Conservation (phyloP, 2,329 filamentous ascomycete species). For the Fusarium citri region DNA sequence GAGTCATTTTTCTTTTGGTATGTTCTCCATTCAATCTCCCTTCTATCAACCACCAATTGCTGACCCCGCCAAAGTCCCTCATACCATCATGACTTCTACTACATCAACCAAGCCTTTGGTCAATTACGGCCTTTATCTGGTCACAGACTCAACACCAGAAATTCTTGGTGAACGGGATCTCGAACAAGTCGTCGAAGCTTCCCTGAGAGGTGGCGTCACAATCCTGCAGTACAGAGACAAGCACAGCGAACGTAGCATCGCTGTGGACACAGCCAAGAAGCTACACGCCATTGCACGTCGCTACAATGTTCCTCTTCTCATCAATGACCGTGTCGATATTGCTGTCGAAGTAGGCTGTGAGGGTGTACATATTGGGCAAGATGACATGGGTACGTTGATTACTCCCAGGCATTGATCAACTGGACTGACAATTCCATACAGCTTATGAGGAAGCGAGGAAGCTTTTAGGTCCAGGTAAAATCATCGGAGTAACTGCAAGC, state of each 20-base stretch:
- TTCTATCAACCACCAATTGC: background rate
- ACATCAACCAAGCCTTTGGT: constrained; percentile 51
- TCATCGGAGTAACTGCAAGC: constrained; percentile 90
- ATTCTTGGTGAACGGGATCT: constrained; percentile 81
- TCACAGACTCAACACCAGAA: constrained; percentile 90
- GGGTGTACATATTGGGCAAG: constrained; percentile 94
- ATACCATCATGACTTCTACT: background rate
- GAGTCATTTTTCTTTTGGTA: background rate
- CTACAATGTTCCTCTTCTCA: constrained; percentile 81
- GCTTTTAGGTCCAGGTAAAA: constrained; percentile 79
- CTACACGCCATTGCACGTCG: constrained; percentile 78
- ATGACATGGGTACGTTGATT: constrained; percentile 78
- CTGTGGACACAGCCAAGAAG: constrained; percentile 76
- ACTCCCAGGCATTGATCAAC: background rate
- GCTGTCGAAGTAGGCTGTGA: constrained; percentile 87
- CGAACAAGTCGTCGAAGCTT: constrained; percentile 77
- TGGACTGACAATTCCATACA: constrained; percentile 26
- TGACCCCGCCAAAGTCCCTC: constrained; percentile 22
- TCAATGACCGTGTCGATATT: constrained; percentile 94
- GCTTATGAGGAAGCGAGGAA: constrained; percentile 67
- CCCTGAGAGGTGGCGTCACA: constrained; percentile 83
- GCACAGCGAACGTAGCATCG: constrained; percentile 75
- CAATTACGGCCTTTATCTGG: constrained; percentile 88
- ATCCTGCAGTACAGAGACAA: constrained; percentile 95
- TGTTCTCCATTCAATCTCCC: background rate